Evolutionary conservation across 768 basidiomycete species (phyloP).

Genomic region (Epithele typhae): DNA sequence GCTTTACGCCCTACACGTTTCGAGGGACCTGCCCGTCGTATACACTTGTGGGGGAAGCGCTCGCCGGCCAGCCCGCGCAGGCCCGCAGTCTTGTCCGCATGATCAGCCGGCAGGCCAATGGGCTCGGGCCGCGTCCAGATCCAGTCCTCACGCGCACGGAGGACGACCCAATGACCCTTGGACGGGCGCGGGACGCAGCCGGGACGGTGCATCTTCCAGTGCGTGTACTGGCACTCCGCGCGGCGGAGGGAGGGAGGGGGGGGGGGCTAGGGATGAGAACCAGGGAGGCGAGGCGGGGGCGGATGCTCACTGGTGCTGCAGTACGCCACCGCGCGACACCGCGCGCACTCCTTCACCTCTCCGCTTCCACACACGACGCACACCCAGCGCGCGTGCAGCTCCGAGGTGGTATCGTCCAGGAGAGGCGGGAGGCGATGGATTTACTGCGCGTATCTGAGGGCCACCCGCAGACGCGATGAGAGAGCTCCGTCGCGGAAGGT

Average conservation of each 20-base stretch:
- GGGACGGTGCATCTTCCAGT: constrained; percentile 15
- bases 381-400: constrained; percentile 28
- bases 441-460: no score
- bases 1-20: constrained; percentile 32
- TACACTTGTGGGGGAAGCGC: constrained; percentile 10
- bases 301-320: constrained; percentile 32
- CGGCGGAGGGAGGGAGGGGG: background rate
- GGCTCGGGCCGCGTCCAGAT: no score
- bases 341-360: constrained; percentile 29
- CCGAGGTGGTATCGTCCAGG: constrained; percentile 29
- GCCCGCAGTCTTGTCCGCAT: no score
- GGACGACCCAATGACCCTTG: background rate
- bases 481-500: no score
- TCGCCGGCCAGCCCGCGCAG: no score
- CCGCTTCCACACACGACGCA: constrained; percentile 37
- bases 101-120: no score
- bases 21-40: constrained; percentile 1
- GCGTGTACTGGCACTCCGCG: background rate
- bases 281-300: no score
- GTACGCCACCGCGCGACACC: constrained; percentile 32
- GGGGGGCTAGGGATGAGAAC: no score
- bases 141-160: constrained; percentile 1
- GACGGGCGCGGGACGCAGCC: constrained; percentile 32
- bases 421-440: no score
- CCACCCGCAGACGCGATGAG: no score